Conservation (phyloP, 345 rosid species). For the Cochlearia excelsa region DNA sequence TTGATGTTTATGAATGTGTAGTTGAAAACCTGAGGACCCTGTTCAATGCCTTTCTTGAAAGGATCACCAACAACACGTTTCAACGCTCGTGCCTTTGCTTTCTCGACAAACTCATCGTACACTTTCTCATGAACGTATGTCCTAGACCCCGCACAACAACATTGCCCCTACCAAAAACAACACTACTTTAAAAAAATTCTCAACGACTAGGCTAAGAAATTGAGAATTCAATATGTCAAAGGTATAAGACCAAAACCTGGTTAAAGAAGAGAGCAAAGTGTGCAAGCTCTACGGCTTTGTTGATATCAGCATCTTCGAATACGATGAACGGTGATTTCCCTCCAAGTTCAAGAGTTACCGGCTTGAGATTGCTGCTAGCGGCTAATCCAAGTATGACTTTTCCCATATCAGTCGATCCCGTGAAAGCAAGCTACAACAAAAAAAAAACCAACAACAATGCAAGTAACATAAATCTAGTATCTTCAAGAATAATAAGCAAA, state of each 20-base stretch:
- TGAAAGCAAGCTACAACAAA: slow-evolving; percentile 72
- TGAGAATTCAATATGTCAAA: not conserved
- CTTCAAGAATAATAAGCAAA: not conserved
- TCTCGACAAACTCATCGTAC: slow-evolving; percentile 84
- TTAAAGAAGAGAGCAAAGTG: slow-evolving; percentile 92
- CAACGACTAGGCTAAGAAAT: not conserved
- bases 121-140: slow-evolving; percentile 83
- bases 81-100: slow-evolving; percentile 75
- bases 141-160: slow-evolving; percentile 96
- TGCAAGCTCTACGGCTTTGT: slow-evolving; percentile 87
- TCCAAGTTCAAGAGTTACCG: slow-evolving; percentile 92
- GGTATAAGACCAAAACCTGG: slow-evolving; percentile 48
- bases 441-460: not conserved
- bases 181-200: not conserved
- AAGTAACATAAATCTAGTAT: not conserved
- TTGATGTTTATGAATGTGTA: not conserved
- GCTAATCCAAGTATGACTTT: slow-evolving; percentile 69
- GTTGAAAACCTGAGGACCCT: slow-evolving; percentile 84
- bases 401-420: slow-evolving; percentile 85
- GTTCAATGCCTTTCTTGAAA: slow-evolving; percentile 76
- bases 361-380: slow-evolving; percentile 90
- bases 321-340: slow-evolving; percentile 94
- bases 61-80: slow-evolving; percentile 91
- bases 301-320: slow-evolving; percentile 84
- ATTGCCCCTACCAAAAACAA: slow-evolving; percentile 64